Evolutionary conservation across 1,284 basidiomycete genomes (phyloP).

Genomic region (Inonotus hispidus): DNA sequence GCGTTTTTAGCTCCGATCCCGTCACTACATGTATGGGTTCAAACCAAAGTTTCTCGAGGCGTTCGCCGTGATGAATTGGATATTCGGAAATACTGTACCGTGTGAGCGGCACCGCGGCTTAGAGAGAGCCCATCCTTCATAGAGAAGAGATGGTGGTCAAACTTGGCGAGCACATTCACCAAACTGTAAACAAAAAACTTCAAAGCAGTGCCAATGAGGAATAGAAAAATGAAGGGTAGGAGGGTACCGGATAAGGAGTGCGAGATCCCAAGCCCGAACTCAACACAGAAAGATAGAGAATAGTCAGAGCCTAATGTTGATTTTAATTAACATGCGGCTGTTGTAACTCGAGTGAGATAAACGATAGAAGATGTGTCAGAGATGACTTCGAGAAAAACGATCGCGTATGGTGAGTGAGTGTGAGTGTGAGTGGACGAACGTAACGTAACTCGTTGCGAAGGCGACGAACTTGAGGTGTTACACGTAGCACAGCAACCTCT

Average conservation of each 20-base stretch:
- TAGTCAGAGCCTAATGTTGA: background rate
- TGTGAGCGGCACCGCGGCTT: no score
- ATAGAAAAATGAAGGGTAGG: background rate
- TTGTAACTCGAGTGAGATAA: background rate
- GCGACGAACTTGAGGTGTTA: background rate
- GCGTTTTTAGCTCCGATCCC: slow-evolving; percentile 1
- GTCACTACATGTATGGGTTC: background rate
- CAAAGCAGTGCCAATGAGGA: background rate
- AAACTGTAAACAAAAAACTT: background rate
- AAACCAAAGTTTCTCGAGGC: background rate
- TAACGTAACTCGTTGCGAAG: background rate
- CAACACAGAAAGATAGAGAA: background rate
- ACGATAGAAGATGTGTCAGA: background rate
- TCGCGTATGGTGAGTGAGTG: no score
- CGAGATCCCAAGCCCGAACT: background rate
- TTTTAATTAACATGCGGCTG: background rate
- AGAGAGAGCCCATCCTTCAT: no score
- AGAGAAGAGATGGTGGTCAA: background rate
- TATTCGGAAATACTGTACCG: no score
- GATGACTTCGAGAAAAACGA: background rate
- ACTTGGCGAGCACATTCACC: background rate
- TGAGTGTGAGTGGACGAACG: background rate
- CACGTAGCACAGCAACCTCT: background rate
- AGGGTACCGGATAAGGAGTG: background rate
- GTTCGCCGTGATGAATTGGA: no score